phyloP scores from a whole-genome alignment of 75 land plant genomes.

The Gnetum montanum region DNA sequence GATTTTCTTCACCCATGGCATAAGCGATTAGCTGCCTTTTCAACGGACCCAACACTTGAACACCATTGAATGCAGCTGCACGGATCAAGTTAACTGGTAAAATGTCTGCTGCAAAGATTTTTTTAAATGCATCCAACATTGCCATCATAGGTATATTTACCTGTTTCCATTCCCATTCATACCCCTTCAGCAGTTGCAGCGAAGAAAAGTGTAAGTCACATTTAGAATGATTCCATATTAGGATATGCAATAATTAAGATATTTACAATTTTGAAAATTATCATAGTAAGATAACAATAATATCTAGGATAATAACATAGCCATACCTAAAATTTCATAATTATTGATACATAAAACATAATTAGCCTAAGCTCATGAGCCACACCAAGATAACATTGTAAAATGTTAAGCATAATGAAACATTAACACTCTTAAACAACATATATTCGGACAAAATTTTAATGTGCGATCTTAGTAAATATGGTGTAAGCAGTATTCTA shows the following conservation, averaged over 20 bases:
- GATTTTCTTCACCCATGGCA: conserved; percentile 68
- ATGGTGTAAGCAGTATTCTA: no score
- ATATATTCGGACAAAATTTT: no score
- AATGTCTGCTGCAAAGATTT: conserved; percentile 72
- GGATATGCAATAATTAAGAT: neutral
- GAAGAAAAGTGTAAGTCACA: conserved; percentile 14
- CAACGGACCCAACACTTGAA: conserved; percentile 68
- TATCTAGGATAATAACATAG: no score
- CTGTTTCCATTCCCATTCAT: conserved; percentile 68
- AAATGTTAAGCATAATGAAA: no score
- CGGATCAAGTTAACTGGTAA: conserved; percentile 75
- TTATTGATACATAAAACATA: no score
- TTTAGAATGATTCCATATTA: conserved; percentile 2
- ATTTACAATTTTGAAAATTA: no score
- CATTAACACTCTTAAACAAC: no score
- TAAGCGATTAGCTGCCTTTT: conserved; percentile 73
- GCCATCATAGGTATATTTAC: conserved; percentile 89
- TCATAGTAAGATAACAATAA: no score
- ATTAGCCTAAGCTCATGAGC: no score
- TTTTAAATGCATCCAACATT: conserved; percentile 87
- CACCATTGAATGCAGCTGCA: conserved; percentile 89
- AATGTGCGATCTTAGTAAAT: no score
- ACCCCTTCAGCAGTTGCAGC: conserved; percentile 62
- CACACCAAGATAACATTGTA: no score
- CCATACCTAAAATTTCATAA: no score